phyloP scores from a whole-genome alignment of 208 protist species.

The Leishmania major region DNA sequence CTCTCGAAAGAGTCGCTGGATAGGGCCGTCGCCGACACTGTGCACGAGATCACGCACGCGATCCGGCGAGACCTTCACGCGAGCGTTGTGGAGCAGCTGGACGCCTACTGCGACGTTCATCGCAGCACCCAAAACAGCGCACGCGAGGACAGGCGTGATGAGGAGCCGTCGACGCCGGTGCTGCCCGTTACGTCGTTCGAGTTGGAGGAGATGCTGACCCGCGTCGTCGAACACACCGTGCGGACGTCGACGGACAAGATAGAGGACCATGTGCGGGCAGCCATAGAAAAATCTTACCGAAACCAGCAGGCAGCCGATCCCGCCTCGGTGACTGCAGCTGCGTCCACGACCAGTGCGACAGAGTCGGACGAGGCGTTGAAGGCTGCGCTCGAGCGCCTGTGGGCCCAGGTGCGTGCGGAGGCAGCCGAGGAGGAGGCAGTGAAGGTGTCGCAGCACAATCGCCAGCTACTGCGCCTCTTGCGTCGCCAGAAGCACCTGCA shows the following conservation, averaged over 20 bases:
- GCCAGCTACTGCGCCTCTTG: conserved; percentile 29
- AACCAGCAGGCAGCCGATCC: neutral
- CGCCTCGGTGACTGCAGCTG: neutral
- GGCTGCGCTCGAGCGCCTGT: conserved; percentile 28
- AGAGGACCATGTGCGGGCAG: conserved; percentile 18
- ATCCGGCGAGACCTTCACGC: conserved; percentile 14
- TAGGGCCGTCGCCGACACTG: neutral
- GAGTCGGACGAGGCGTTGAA: conserved; percentile 14
- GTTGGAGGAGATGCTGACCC: conserved; percentile 35
- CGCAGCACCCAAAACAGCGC: neutral
- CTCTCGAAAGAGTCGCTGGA: conserved; percentile 9
- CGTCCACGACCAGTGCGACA: neutral
- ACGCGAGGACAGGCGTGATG: neutral
- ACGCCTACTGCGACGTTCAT: conserved; percentile 35
- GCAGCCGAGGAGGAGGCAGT: conserved; percentile 28
- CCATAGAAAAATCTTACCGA: conserved; percentile 17
- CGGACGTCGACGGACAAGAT: conserved; percentile 4
- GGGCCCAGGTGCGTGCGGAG: conserved; percentile 27
- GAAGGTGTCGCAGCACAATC: conserved; percentile 37
- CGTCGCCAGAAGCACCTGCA: conserved; percentile 35
- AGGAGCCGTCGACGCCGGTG: conserved; percentile 21
- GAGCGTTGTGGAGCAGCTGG: conserved; percentile 24
- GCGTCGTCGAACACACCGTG: conserved; percentile 17
- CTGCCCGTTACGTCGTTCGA: conserved; percentile 36
- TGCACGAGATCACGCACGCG: conserved; percentile 2